Percentiles rank a stretch among this genome's conserved stretches.
These are phyloP conservation scores for Aspergillus kassunensis DNA, from an alignment of 495 filamentous ascomycete species.

Conservation along the genomic window DNA sequence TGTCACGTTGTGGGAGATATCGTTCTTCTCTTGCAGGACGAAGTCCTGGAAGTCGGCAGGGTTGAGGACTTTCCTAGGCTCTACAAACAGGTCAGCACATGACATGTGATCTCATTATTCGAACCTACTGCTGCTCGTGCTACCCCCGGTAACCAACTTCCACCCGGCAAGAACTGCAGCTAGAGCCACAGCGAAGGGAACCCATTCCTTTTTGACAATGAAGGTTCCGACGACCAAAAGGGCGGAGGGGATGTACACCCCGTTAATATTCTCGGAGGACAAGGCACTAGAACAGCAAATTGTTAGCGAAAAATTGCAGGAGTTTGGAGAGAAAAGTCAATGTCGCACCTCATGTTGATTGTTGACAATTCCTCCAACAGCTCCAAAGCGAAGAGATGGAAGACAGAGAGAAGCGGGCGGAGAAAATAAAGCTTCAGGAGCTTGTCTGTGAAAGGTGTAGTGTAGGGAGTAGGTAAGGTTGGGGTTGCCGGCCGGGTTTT, in stretches of 20 bases:
- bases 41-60: slow-evolving; percentile 86
- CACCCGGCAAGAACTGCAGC: slow-evolving; percentile 56
- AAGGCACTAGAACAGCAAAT: slow-evolving; percentile 26
- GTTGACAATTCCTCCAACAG: slow-evolving; percentile 18
- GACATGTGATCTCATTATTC: slow-evolving; percentile 6
- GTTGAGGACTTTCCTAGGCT: slow-evolving; percentile 75
- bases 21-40: slow-evolving; percentile 81
- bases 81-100: slow-evolving; percentile 46
- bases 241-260: slow-evolving; percentile 81
- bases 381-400: background rate
- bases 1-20: slow-evolving; percentile 94
- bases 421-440: slow-evolving; percentile 15
- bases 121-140: slow-evolving; percentile 5
- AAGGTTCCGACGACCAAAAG: slow-evolving; percentile 71
- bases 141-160: slow-evolving; percentile 51
- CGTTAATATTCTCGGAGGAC: slow-evolving; percentile 58
- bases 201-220: slow-evolving; percentile 74
- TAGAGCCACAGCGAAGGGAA: slow-evolving; percentile 64
- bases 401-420: slow-evolving; percentile 10
- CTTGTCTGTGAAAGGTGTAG: background rate
- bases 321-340: background rate
- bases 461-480: background rate
- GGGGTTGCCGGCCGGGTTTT: slow-evolving; percentile 11
- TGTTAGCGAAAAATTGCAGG: slow-evolving; percentile 17
- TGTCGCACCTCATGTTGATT: slow-evolving; percentile 35